Evolutionary conservation across 2,329 filamentous ascomycete species (phyloP), one percentile per base, ranked within the genome.

Genomic region (Sporothrix dimorphospora): DNA sequence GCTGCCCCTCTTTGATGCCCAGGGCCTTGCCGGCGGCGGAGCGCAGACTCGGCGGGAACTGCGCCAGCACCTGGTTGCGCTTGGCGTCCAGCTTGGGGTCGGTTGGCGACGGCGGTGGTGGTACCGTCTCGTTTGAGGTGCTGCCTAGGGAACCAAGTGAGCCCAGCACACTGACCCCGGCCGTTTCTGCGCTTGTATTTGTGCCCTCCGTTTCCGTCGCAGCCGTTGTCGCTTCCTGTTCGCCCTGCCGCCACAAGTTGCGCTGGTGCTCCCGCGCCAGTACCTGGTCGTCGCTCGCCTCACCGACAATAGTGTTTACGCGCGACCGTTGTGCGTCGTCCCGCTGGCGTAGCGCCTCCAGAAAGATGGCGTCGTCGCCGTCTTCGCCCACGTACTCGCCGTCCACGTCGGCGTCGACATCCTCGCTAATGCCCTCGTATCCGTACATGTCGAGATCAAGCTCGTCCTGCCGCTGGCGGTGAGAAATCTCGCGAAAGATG

Each of bases 401-500:
- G 2, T 21, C 27, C 4, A 1, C 51, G 21, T n/a, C 45, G 34
- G 40, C 19, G 3, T 53, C 38, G 11, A 14, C 45, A 1, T 7
- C 9, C 11, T 73, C 74, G 14, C 11, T 53, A 14, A n/a, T 21
- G 38, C 40, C 53, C 6, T 49, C 40, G 8, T 21, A 34, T 4
- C 21, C 53, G n/a, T 12, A 65, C 59, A 65, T 65, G 1, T 65
- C 59, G 5, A 27, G 11, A 5, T 45, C 21, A 11, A 65, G n/a
- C 1, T 45, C 38, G 11, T 24, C n/a, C 12, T 40, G 34, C 49
- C 11, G 49, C 70, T 24, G 30, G 73, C 63, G 16, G 73, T 66
- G 21, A 30, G 86, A 85, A 59, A 91, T 90, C 69, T 89, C 83
- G 69, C 84, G 82, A 75, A 91, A 91, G 69, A 90, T 87, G 68